Conservation (phyloP, 495 filamentous ascomycete species). For the Podospora comata region DNA sequence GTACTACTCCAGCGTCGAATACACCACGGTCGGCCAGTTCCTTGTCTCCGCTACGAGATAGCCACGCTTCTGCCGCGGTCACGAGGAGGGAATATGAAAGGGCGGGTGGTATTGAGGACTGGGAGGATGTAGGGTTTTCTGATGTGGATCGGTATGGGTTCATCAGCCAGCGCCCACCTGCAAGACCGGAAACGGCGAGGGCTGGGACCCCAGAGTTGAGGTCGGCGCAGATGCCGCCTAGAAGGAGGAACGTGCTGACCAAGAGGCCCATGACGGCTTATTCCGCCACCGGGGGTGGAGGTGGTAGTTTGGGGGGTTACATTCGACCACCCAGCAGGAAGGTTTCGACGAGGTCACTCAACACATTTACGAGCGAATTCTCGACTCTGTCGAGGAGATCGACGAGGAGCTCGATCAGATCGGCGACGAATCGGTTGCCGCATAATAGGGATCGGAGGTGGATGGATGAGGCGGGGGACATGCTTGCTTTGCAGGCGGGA, state of each 20-base stretch:
- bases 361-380: slow-evolving; percentile 48
- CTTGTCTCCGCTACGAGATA: slow-evolving; percentile 44
- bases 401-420: slow-evolving; percentile 52
- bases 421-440: slow-evolving; percentile 71
- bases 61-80: slow-evolving; percentile 9
- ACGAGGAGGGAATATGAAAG: slow-evolving; percentile 41
- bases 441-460: slow-evolving; percentile 70
- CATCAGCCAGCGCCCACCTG: slow-evolving; percentile 55
- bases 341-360: slow-evolving; percentile 50
- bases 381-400: slow-evolving; percentile 57
- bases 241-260: slow-evolving; percentile 41
- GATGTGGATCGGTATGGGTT: slow-evolving; percentile 96
- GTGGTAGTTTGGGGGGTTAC: slow-evolving; percentile 14
- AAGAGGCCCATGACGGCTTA: slow-evolving; percentile 40
- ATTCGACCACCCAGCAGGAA: slow-evolving; percentile 45
- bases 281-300: slow-evolving; percentile 30
- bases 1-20: slow-evolving; percentile 17
- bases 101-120: slow-evolving; percentile 90
- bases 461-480: slow-evolving; percentile 83
- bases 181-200: slow-evolving; percentile 30
- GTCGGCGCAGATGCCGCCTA: slow-evolving; percentile 34
- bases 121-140: slow-evolving; percentile 82
- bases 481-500: slow-evolving; percentile 76
- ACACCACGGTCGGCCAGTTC: slow-evolving; percentile 39
- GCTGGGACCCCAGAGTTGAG: slow-evolving; percentile 35